phyloP scores from a whole-genome alignment of 2,329 filamentous ascomycete species.

The Nannizzia gypsea region DNA sequence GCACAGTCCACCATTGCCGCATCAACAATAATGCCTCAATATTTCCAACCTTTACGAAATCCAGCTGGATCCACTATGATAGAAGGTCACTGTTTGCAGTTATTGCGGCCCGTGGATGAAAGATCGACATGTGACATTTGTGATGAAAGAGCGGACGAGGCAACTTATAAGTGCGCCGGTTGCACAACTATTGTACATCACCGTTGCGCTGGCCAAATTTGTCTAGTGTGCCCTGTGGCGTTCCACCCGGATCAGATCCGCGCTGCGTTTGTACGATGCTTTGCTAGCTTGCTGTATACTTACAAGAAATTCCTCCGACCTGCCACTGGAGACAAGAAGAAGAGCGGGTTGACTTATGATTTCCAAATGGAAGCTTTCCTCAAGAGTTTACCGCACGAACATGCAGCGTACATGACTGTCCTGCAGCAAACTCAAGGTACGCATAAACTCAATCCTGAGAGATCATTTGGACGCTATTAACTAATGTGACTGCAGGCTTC shows the following conservation, averaged over 20 bases:
- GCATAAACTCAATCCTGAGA: constrained; percentile 8
- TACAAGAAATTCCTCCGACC: constrained; percentile 53
- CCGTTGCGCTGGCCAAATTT: constrained; percentile 48
- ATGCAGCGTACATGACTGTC: constrained; percentile 51
- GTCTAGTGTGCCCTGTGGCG: constrained; percentile 53
- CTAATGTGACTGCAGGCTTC: constrained; percentile 34
- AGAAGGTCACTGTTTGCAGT: constrained; percentile 40
- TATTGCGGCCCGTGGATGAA: constrained; percentile 31
- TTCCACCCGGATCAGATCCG: constrained; percentile 56
- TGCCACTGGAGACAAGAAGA: constrained; percentile 49
- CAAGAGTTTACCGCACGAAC: constrained; percentile 51
- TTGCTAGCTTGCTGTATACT: constrained; percentile 57
- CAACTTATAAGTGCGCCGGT: constrained; percentile 37
- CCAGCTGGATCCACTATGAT: constrained; percentile 27
- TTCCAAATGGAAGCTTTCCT: constrained; percentile 58
- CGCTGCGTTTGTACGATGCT: constrained; percentile 57
- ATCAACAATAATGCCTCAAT: constrained; percentile 40
- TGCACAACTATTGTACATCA: constrained; percentile 45
- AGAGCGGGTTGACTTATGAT: constrained; percentile 48
- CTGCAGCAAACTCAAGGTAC: constrained; percentile 53
- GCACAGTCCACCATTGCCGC: constrained; percentile 41
- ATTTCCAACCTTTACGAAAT: constrained; percentile 18
- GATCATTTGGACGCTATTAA: background rate
- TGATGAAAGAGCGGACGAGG: constrained; percentile 48
- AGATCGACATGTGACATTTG: constrained; percentile 37